phyloP scores from a whole-genome alignment of 2,329 filamentous ascomycete genomes.

The Colletotrichum simmondsii region DNA sequence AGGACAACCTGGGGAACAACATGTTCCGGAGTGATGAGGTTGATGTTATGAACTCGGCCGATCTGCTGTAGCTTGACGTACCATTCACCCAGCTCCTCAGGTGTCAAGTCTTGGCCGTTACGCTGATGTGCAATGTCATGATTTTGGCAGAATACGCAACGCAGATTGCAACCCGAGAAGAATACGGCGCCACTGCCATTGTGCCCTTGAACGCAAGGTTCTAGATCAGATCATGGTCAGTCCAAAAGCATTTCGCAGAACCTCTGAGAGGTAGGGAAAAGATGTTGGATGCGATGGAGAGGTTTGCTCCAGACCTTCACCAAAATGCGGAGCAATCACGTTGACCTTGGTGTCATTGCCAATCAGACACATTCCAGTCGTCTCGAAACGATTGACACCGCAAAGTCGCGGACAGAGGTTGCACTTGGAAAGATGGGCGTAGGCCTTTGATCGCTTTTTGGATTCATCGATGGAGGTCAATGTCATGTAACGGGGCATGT shows the following conservation, averaged over 20 bases:
- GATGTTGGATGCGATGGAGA: not conserved
- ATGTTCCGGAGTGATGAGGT: slow-evolving; percentile 87
- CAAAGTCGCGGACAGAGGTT: slow-evolving; percentile 84
- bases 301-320: slow-evolving; percentile 66
- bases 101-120: slow-evolving; percentile 83
- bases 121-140: slow-evolving; percentile 84
- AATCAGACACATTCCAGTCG: slow-evolving; percentile 81
- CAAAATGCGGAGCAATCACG: slow-evolving; percentile 87
- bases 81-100: slow-evolving; percentile 84
- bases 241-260: not conserved
- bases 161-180: slow-evolving; percentile 79
- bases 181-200: slow-evolving; percentile 85
- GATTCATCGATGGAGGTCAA: slow-evolving; percentile 75
- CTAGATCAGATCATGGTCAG: slow-evolving; percentile 47
- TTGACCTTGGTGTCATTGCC: slow-evolving; percentile 83
- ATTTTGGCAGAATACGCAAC: slow-evolving; percentile 85
- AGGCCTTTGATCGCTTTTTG: slow-evolving; percentile 78
- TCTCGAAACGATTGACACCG: slow-evolving; percentile 83
- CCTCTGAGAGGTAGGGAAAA: not conserved
- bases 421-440: slow-evolving; percentile 80
- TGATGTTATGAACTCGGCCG: slow-evolving; percentile 89
- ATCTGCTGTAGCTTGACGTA: slow-evolving; percentile 84
- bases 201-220: slow-evolving; percentile 86
- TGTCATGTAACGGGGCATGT: slow-evolving; percentile 77
- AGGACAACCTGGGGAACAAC: slow-evolving; percentile 86